Evolutionary conservation across 371 early-diverging fungal species (phyloP), one percentile per base, ranked within the genome.

Genomic region (Choanephora cucurbitarum): DNA sequence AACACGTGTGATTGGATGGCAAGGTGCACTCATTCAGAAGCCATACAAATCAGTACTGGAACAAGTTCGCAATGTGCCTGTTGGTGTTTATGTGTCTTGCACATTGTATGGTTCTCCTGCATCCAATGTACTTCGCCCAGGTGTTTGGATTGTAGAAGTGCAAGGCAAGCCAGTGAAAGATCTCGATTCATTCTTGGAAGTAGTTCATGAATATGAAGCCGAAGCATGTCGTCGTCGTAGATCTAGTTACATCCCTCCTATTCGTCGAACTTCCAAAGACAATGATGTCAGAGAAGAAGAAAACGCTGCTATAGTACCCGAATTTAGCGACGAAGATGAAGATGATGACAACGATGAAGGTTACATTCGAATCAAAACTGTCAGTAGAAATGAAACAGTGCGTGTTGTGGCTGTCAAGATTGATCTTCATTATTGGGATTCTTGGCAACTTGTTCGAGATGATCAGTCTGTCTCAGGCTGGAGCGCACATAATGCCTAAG

Each of bases 41-140:
- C 91, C 95, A 1, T 91, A 93, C 69, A 73, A 83, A n/a, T 91
- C 95, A 0, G 94, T 91, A 1, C 71, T 84, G 39, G 91, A 92
- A 60, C 96, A 95, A 64, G 80, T 89, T 24, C 78, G 83, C 3
- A 69, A 75, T 17, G 73, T 90, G 4, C 94, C 94, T 5, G 74
- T 77, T 0, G 78, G 80, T 15, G 88, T 94, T 15, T 95, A 95
- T 68, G 86, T 94, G 1, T 79, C 89, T 48, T 81, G 77, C 69
- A 74, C 83, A 19, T 72, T 84, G 11, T 81, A 82, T 49, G 94
- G 94, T 0, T 85, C 86, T 0, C 94, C 94, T 0, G 82, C 86
- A 0, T 82, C 81, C 17, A 82, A 79, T 52, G 83, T 80, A 24
- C 46, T 93, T 14, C 70, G 74, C 5, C 83, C 83, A 0, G 85